These are phyloP conservation scores for Letharia lupina DNA, from an alignment of 495 filamentous ascomycete genomes.

Conservation along the genomic window DNA sequence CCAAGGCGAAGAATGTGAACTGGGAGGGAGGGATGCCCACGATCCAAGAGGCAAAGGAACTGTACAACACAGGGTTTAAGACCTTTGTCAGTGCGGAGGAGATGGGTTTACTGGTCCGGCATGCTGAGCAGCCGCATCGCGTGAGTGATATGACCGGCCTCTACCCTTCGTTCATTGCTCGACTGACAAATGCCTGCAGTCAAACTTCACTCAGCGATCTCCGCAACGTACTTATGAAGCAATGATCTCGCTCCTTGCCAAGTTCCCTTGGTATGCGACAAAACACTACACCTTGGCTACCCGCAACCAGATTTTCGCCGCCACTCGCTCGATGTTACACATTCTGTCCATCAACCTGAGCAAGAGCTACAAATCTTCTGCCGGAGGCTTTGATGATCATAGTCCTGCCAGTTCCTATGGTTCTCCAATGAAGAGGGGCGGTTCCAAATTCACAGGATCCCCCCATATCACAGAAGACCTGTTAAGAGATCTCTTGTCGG, in stretches of 20 bases:
- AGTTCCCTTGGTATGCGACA: slow-evolving; percentile 64
- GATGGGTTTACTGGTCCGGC: slow-evolving; percentile 55
- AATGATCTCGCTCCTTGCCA: slow-evolving; percentile 64
- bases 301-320: slow-evolving; percentile 49
- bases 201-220: slow-evolving; percentile 54
- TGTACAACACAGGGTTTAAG: slow-evolving; percentile 58
- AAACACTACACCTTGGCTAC: slow-evolving; percentile 56
- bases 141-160: slow-evolving; percentile 39
- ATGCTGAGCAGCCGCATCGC: slow-evolving; percentile 57
- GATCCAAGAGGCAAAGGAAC: slow-evolving; percentile 35
- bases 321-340: slow-evolving; percentile 42
- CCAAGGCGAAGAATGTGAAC: slow-evolving; percentile 51
- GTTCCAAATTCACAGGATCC: background rate
- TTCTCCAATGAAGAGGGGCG: background rate
- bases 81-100: slow-evolving; percentile 66
- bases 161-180: background rate
- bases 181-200: slow-evolving; percentile 34
- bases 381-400: background rate
- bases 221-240: slow-evolving; percentile 68
- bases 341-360: slow-evolving; percentile 35
- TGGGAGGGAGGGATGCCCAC: slow-evolving; percentile 49
- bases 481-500: slow-evolving; percentile 47
- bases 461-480: slow-evolving; percentile 45
- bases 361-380: slow-evolving; percentile 25
- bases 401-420: background rate